Base-by-base conservation (phyloP, 352 stramenopile genomes). In the Phytophthora sansomeana region DNA sequence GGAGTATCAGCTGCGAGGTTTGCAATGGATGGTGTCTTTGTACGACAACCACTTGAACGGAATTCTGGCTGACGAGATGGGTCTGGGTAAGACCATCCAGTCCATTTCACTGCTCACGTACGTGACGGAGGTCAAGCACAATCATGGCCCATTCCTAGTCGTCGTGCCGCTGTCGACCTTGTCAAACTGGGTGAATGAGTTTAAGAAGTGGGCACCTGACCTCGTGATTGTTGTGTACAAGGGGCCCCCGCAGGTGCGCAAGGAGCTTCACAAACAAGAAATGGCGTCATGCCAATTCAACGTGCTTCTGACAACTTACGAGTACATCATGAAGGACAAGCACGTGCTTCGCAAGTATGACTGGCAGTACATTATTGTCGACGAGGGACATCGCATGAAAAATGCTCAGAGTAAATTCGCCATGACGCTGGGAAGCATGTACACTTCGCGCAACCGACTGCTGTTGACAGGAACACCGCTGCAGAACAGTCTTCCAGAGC, bases 1-100 rank as follows among this genome's bases (percentile, higher is more conserved):
- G 58, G 88, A 98, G 50, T 99, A 99, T 71, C 98, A 99, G 78
- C 58, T 99, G 43, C 96, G 98, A 56, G 97, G 97, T 17, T 76
- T 99, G 42, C 99, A 99, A 77, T 99, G 98, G 98, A 99, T 99
- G 96, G 98, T 99, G 42, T 96, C 97, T 32, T 83, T 99, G 28
- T 98, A 99, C 50, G 90, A 99, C 67, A 99, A 99, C 67, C 96
- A 98, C 46, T 76, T 99, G 46, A 99, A 99, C 78, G 97, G 98
- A 28, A 99, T 99, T 64, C 74, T 99, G 36, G 98, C 98, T 0
- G 98, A 99, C 83, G 97, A 99, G 72, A 98, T 98, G 96, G 92
- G 95, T 50, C 72, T 96, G 6, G 88, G 88, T 19, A 96, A 96
- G 62, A 96, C 88, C 8, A 96, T 96, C 54, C 88, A 96, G 67